phyloP scores from a whole-genome alignment of 2,329 filamentous ascomycete species.

The Paraconiothyrium brasiliense region DNA sequence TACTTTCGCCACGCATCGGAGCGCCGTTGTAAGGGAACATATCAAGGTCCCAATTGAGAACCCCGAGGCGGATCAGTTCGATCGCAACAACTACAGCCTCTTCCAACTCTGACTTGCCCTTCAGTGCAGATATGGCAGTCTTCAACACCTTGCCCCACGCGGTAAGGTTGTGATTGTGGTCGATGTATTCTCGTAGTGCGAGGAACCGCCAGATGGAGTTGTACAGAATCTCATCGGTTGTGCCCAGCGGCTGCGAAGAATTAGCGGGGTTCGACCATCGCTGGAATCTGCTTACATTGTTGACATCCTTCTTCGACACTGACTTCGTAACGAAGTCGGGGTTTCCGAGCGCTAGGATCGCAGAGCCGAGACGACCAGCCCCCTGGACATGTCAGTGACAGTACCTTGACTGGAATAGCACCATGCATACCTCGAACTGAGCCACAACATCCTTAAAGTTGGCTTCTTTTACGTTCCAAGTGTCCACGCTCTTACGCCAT shows the following conservation, averaged over 20 bases:
- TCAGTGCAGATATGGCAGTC: conserved; percentile 72
- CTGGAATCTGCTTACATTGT: conserved; percentile 36
- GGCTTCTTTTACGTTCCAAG: conserved; percentile 78
- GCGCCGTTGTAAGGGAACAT: conserved; percentile 68
- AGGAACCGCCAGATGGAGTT: conserved; percentile 90
- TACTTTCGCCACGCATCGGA: conserved; percentile 63
- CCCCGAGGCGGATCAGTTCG: conserved; percentile 81
- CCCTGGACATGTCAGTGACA: conserved; percentile 30
- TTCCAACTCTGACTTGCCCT: conserved; percentile 67
- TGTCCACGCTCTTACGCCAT: conserved; percentile 63
- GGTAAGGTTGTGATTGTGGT: conserved; percentile 81
- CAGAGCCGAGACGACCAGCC: conserved; percentile 57
- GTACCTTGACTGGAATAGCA: background rate
- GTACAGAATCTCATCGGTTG: conserved; percentile 75
- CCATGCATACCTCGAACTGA: conserved; percentile 31
- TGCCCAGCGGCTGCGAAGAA: conserved; percentile 57
- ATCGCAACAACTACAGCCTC: conserved; percentile 85
- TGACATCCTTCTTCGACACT: conserved; percentile 64
- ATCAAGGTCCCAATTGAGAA: conserved; percentile 75
- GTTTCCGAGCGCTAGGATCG: conserved; percentile 70
- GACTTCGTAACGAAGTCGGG: conserved; percentile 75
- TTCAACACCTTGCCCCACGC: conserved; percentile 81
- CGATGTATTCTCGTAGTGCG: conserved; percentile 85
- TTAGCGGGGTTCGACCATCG: conserved; percentile 17
- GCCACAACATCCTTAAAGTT: conserved; percentile 57